Evolutionary conservation across 148 eudicot species (phyloP), one percentile per base, ranked within the genome.

Genomic region (Polygonum maritimum): DNA sequence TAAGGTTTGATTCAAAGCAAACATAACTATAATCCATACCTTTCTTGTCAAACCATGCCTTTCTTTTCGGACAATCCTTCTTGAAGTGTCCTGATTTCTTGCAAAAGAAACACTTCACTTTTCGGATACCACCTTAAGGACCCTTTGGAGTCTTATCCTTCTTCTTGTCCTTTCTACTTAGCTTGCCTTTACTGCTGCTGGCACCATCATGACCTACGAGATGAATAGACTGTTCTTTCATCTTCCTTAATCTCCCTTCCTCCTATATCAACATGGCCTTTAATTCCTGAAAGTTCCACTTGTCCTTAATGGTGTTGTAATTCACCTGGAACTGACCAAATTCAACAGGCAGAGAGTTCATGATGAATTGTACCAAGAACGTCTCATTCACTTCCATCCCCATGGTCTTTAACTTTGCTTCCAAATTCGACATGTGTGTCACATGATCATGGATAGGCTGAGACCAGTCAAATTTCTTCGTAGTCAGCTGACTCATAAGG

Each of bases 281-380:
- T 10, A 79, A 65, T 18, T 83, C 78, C 77, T 41, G 60, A 38
- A 75, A 7, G 51, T 77, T 77, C 70, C 80, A 75, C 11, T 79
- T 80, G 4, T 82, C 82, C 21, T 77, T 80, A 12, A 80, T 63
- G 19, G 44, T 63, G 51, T 80, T 80, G 10, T 80, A 83, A 16
- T 83, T 60, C 3, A 83, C 65, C 15, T 73, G 51, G 67, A 75
- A 79, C 7, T 71, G 76, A 2, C 74, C 76, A 63, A 70, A 78
- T 45, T 78, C 7, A 18, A 33, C 22, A 47, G 76, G 77, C 33
- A 78, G 58, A 7, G 74, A 71, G 22, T 78, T 78, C 0, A 78
- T 19, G 18, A 81, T 75, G 39, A 82, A 79, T 19, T 73, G 77
- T 0, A 80, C 77, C 11, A 78, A 49, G 33, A 79, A 77, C 0